Evolutionary conservation across 2,329 filamentous ascomycete species (phyloP), one percentile per base, ranked within the genome.

Genomic region (Westerdykella ornata): DNA sequence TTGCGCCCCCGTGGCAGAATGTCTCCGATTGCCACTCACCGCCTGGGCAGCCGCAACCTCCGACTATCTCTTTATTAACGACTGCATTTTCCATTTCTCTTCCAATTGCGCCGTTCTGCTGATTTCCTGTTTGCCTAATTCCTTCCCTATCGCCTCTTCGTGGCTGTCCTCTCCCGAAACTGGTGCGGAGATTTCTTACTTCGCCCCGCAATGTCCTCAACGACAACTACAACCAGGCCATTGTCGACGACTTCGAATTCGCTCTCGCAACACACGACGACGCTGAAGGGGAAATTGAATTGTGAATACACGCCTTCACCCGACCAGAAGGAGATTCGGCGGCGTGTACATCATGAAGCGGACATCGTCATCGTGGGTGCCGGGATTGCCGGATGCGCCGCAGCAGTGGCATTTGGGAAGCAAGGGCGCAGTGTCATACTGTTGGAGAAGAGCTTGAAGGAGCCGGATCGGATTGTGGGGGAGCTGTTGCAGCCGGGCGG

Each of bases 401-500:
- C 88, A 16, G 90, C 92, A 14, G 85, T 82, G 49, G 81, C 90
- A 16, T 76, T 97, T 35, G 89, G 85, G 44, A 82, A 85, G 55
- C 92, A 97, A 70, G 89, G 88, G 40, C 81, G 92, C 48, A 94
- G 85, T 63, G 89, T 98, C 18, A 76, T 97, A 18, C 72, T 98
- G 38, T 78, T 98, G 38, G 92, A 98, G 71, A 79, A 80, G 57
- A 94, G 81, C 69, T 73, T 97, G 68, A 88, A 88, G 68, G 84
- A 97, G 71, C 92, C 92, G 15, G 85, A 97, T 70, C 82, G 92
- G 49, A 98, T 98, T 53, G 88, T 98, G 36, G 92, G 92, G 55
- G 92, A 98, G 71, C 71, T 98, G 50, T 72, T 98, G 55, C 92
- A 98, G 68, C 92, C 92, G 0, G 92, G 92, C 38, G 92, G 92